Conservation (phyloP, 352 stramenopile species). For the Thalassiosira ordinaria region DNA sequence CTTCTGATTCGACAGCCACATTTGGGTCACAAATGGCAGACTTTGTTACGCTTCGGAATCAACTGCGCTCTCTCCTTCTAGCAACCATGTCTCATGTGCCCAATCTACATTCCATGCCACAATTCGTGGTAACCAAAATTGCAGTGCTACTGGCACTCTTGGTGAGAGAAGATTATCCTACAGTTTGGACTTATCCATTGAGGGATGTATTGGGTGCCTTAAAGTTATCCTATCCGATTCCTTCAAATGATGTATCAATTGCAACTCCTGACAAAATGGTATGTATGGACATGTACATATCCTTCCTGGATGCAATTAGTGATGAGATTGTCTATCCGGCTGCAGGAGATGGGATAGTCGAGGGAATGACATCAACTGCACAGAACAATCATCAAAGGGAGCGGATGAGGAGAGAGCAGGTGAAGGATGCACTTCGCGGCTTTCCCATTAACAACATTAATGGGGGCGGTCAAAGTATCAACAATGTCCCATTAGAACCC, state of each 20-base stretch:
- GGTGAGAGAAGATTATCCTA: slow-evolving; percentile 90
- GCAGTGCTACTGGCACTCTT: slow-evolving; percentile 60
- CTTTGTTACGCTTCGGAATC: slow-evolving; percentile 4
- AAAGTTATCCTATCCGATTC: background rate
- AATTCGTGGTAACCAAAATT: slow-evolving; percentile 57
- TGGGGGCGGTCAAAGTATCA: background rate
- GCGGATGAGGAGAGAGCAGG: slow-evolving; percentile 22
- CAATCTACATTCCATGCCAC: slow-evolving; percentile 24
- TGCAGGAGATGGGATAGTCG: background rate
- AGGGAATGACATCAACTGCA: background rate
- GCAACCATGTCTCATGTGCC: slow-evolving; percentile 12
- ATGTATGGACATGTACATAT: slow-evolving; percentile 89
- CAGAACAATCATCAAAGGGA: background rate
- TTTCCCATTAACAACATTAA: slow-evolving; percentile 19
- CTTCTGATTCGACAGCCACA: background rate
- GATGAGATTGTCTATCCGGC: slow-evolving; percentile 88
- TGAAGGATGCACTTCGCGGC: slow-evolving; percentile 32
- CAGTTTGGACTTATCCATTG: slow-evolving; percentile 88
- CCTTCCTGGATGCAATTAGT: slow-evolving; percentile 90
- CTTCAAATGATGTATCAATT: slow-evolving; percentile 45
- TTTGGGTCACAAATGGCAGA: no score
- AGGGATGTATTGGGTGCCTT: slow-evolving; percentile 82
- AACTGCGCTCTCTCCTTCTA: slow-evolving; percentile 18
- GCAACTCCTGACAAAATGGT: slow-evolving; percentile 50
- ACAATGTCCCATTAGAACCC: background rate